Base-by-base conservation (phyloP, 768 basidiomycete genomes). In the Hemileccinum rubropunctum region DNA sequence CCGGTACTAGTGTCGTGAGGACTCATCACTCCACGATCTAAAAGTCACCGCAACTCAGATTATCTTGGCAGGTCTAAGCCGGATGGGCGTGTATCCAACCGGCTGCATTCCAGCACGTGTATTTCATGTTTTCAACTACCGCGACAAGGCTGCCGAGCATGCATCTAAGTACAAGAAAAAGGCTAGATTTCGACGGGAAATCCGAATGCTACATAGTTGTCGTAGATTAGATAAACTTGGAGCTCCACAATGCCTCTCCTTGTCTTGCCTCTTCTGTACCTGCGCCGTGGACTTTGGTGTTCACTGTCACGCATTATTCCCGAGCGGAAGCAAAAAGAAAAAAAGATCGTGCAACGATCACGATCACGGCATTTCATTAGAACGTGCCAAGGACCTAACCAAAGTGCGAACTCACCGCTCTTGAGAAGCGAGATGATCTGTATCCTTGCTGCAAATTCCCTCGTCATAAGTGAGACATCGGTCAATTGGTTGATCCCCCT, bases 371-470 rank as follows among this genome's bases (percentile, higher is more conserved):
- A 34, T 47, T 42, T 50, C 46, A 37, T 51, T 9, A 51, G 38
- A n/a, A 34, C 50, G 18, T 18, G 28, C 12, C 38, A 8, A 34
- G 13, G 13, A 8, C 23, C 23, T 30, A 12, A 30, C 4, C 28
- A 30, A 6, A 36, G 26, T 52, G 21, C 42, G 48, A 33, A 57
- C 77, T 66, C 54, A 79, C 79, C 73, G 33, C 70, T 72, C 59
- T 81, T 81, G 55, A 79, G 65, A 35, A 71, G 71, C 5, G 78
- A 76, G 39, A 81, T 78, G 45, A 79, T 77, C 44, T 79, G 78
- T 58, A 80, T 78, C 59, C 73, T 75, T 32, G 77, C 67, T 11
- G 78, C 76, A 60, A 80, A 80, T 45, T 79, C 76, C 56, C 71
- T 75, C 47, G 79, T 79, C 73, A 80, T 73, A 56, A 80, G 69